A percentile compares a stretch with the other conserved stretches of the same genome.
Evolutionary conservation across 2,329 filamentous ascomycete genomes (phyloP).

Genomic region (Leptodontidium sp.): DNA sequence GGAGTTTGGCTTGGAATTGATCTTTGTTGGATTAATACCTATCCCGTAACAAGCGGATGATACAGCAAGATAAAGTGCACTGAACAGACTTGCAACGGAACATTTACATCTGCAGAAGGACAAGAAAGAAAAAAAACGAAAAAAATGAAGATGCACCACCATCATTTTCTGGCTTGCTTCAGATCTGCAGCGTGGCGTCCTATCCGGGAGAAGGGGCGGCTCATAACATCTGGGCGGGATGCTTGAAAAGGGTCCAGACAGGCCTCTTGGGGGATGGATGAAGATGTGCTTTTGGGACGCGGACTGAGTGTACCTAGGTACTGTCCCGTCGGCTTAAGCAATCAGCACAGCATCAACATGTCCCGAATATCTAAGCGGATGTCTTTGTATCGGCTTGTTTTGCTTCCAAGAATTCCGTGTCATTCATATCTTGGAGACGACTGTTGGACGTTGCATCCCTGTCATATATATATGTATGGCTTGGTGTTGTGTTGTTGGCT

Average conservation of each 20-base stretch:
- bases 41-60: neutral
- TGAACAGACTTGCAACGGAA: neutral
- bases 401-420: no score
- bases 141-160: neutral
- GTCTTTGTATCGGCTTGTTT: no score
- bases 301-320: no score
- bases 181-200: slow-evolving; percentile 8
- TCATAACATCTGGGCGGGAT: neutral
- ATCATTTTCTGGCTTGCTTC: neutral
- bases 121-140: neutral
- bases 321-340: no score
- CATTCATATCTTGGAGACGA: no score
- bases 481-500: no score
- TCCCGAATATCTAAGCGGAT: no score
- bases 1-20: neutral
- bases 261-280: neutral
- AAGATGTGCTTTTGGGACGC: no score
- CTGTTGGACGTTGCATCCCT: no score
- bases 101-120: no score
- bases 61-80: neutral
- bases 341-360: no score
- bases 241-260: neutral
- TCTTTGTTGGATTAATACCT: neutral
- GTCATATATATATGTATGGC: no score
- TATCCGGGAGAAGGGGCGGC: neutral